Conservation (phyloP, 1,284 basidiomycete genomes). For the Moesziomyces sp. region DNA sequence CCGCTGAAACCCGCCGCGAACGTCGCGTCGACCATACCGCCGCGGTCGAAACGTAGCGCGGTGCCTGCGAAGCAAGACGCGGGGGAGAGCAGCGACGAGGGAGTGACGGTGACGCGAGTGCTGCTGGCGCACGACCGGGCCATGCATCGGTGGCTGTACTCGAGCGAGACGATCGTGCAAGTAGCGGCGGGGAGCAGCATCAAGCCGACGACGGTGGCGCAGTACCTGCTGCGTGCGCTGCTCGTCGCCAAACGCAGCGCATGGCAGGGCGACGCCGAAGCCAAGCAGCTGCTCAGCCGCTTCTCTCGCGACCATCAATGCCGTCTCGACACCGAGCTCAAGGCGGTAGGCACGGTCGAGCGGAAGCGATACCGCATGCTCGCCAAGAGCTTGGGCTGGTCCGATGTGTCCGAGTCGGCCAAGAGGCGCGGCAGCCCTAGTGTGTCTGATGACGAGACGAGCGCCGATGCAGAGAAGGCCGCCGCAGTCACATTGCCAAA, state of each 20-base stretch:
- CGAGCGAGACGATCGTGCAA: slow-evolving; percentile 8
- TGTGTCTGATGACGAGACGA: neutral
- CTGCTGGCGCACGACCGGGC: slow-evolving; percentile 33
- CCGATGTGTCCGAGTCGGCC: neutral
- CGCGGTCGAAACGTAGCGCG: neutral
- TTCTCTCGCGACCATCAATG: slow-evolving; percentile 4
- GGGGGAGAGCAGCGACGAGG: slow-evolving; percentile 13
- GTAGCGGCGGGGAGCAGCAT: slow-evolving; percentile 23
- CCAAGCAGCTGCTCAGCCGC: slow-evolving; percentile 8
- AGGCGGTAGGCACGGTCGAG: neutral
- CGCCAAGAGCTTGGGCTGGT: slow-evolving; percentile 23
- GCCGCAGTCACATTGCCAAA: neutral
- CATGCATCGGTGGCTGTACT: slow-evolving; percentile 30
- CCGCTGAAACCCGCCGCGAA: neutral
- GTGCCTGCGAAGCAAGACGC: neutral
- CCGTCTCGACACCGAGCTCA: slow-evolving; percentile 14
- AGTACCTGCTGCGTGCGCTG: slow-evolving; percentile 29
- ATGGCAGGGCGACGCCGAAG: neutral
- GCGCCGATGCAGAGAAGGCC: no score
- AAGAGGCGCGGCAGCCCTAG: neutral
- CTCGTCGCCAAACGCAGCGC: slow-evolving; percentile 3
- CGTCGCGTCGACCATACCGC: neutral
- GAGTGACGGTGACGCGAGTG: slow-evolving; percentile 16
- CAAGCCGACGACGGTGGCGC: slow-evolving; percentile 23
- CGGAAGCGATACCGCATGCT: slow-evolving; percentile 4